Percentiles rank a stretch among this genome's conserved stretches.
phyloP scores from a whole-genome alignment of 176 grass and related monocot genomes.

The Hordeum vulgare region MorexV3_pseudomolecules_assembly NC_058522.1:548995013-548995512 shows the following conservation, averaged over 20 bases:
- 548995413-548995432: not conserved
- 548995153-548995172: not conserved
- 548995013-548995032: no score
- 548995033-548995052: no score
- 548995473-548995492: not conserved
- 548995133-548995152: slow-evolving; percentile 23
- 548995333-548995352: not conserved
- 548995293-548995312: not conserved
- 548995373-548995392: no score
- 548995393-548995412: not conserved
- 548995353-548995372: not conserved
- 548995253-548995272: not conserved
- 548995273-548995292: not conserved
- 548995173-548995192: not conserved
- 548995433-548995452: not conserved
- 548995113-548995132: slow-evolving; percentile 24
- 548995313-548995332: not conserved
- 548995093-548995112: slow-evolving; percentile 29
- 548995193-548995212: not conserved
- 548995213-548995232: not conserved
- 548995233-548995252: not conserved
- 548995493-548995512: not conserved
- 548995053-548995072: not conserved
- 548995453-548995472: not conserved
- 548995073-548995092: slow-evolving; percentile 9